A percentile compares a stretch with the other conserved stretches of the same genome.
phyloP scores from a whole-genome alignment of 352 stramenopile species.

The Phytophthora meadii region DNA sequence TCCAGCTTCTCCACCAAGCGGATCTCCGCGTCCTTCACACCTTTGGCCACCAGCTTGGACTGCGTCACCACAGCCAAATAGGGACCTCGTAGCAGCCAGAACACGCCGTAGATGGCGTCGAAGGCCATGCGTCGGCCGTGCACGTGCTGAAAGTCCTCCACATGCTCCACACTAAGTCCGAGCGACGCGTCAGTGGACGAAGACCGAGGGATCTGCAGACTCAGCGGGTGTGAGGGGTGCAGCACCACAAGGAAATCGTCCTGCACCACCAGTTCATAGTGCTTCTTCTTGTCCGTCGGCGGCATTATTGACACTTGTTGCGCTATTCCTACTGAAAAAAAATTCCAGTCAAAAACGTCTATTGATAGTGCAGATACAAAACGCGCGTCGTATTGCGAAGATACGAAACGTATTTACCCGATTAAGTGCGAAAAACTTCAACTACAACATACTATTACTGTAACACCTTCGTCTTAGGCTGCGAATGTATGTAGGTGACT shows the following conservation, averaged over 20 bases:
- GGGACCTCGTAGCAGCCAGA: slow-evolving; percentile 66
- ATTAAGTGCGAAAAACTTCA: slow-evolving; percentile 26
- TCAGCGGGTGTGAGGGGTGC: slow-evolving; percentile 52
- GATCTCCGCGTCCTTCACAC: slow-evolving; percentile 62
- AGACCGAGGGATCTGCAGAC: slow-evolving; percentile 57
- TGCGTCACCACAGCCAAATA: slow-evolving; percentile 82
- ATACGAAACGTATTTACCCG: slow-evolving; percentile 18
- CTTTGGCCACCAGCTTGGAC: slow-evolving; percentile 61
- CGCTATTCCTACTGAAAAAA: slow-evolving; percentile 2
- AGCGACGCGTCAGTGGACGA: slow-evolving; percentile 41
- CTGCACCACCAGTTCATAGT: slow-evolving; percentile 76
- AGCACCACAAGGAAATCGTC: slow-evolving; percentile 73
- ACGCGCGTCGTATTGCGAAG: slow-evolving; percentile 11
- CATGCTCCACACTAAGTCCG: slow-evolving; percentile 63
- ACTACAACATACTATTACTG: neutral
- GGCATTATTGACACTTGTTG: slow-evolving; percentile 8
- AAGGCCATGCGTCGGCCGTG: slow-evolving; percentile 80
- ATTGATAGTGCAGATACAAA: neutral
- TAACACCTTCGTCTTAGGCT: slow-evolving; percentile 17
- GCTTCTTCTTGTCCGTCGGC: slow-evolving; percentile 37
- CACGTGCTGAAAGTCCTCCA: slow-evolving; percentile 64
- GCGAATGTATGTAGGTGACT: slow-evolving; percentile 21
- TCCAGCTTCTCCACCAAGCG: slow-evolving; percentile 66
- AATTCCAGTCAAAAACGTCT: slow-evolving; percentile 1
- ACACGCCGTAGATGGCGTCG: slow-evolving; percentile 84